Evolutionary conservation across 1,139 yeast species (phyloP).

Genomic region (Lodderomyces parapsilosis): DNA sequence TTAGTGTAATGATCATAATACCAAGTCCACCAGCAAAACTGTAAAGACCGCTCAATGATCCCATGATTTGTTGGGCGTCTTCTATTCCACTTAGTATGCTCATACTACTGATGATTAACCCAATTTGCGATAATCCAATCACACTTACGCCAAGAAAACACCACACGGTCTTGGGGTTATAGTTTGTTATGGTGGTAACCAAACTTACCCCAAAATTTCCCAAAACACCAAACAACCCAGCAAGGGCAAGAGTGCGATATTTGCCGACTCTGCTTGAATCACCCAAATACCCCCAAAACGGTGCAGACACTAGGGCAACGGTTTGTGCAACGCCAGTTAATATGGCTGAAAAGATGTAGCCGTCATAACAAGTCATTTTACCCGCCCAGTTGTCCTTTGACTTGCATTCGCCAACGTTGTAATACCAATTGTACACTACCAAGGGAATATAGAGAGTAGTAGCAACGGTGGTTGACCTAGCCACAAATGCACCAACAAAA

Average conservation of each 20-base stretch:
- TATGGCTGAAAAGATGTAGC: conserved; percentile 64
- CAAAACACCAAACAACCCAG: conserved; percentile 42
- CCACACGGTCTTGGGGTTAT: conserved; percentile 34
- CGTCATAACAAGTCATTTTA: conserved; percentile 55
- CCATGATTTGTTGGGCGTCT: conserved; percentile 37
- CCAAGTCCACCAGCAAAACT: conserved; percentile 72
- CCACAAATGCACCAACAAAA: conserved; percentile 61
- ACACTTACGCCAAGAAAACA: conserved; percentile 34
- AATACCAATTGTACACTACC: conserved; percentile 57
- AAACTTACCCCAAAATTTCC: conserved; percentile 35
- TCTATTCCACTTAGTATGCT: conserved; percentile 35
- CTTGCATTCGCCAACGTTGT: conserved; percentile 48
- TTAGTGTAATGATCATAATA: conserved; percentile 53
- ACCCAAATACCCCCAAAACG: conserved; percentile 58
- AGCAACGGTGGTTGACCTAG: conserved; percentile 63
- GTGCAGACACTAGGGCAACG: conserved; percentile 57
- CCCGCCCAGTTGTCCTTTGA: conserved; percentile 29
- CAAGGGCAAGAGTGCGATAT: conserved; percentile 22
- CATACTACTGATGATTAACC: conserved; percentile 54
- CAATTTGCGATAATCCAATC: conserved; percentile 51
- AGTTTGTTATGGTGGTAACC: conserved; percentile 13
- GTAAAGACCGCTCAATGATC: conserved; percentile 68
- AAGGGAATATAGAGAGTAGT: conserved; percentile 65
- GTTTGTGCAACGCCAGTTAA: conserved; percentile 66
- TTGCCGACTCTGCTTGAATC: conserved; percentile 32